Base-by-base conservation (phyloP, 116 monocot genomes). In the Iris pallida region DNA sequence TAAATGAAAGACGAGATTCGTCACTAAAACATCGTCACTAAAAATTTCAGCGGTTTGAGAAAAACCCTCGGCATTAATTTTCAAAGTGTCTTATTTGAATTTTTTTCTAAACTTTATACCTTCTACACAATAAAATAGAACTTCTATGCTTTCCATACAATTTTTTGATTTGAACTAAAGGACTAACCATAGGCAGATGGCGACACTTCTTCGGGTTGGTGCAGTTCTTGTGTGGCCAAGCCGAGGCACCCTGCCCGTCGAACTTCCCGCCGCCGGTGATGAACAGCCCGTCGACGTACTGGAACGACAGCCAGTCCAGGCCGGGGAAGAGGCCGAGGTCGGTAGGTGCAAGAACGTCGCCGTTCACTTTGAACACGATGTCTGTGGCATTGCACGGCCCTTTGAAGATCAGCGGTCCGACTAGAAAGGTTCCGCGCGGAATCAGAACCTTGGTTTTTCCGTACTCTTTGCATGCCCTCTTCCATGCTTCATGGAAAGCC, bases 241-340 rank as follows among this genome's bases (percentile, higher is more conserved):
- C 43, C 11, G 42, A 49, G 8, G 69, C 59, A 20, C 76, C 76
- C 55, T 63, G 76, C 14, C 69, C 76, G 20, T 76, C 69, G 7
- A 76, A 42, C 42, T 40, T 69, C 14, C 76, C 76, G 4, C 62
- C 76, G 14, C 76, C 76, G 51, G 43, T 59, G 55, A 76, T 47
- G 0, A 20, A 12, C 44, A 76, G 16, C 6, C 41, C 51, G 5
- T 69, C 4, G 20, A 76, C 1, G 8, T 54, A 11, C 11, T 53
- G 19, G 19, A 69, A 76, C 45, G 59, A 42, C 19, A 76, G 46
- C 76, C 76, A 69, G 4, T 45, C 54, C 5, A 51, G 9, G 18
- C 47, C 16, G 16, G 15, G 30, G 16, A 19, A 52, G 5, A 49
- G 16, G 63, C 47, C 44, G 14, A 61, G 69, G 55, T 64, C 63